phyloP scores from a whole-genome alignment of 305 asterid genomes.

The Fraxinus angustifolia region DNA sequence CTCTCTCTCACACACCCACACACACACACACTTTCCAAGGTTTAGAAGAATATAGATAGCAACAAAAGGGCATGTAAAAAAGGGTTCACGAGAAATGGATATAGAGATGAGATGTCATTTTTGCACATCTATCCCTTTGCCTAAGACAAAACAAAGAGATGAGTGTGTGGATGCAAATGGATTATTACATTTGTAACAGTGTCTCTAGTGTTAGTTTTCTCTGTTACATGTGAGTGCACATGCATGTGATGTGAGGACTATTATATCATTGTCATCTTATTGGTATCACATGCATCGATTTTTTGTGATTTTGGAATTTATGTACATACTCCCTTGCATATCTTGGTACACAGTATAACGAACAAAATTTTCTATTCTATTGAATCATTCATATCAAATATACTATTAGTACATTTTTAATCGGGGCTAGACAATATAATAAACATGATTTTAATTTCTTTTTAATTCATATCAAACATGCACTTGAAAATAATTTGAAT shows the following conservation, averaged over 20 bases:
- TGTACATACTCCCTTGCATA: not conserved
- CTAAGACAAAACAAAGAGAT: slow-evolving; percentile 13
- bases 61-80: not conserved
- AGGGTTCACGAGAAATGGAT: slow-evolving; percentile 40
- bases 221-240: slow-evolving; percentile 39
- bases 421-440: not conserved
- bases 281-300: not conserved
- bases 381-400: not conserved
- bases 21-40: not conserved
- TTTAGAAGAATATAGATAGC: not conserved
- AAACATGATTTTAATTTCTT: not conserved
- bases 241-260: slow-evolving; percentile 24
- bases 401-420: not conserved
- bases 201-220: slow-evolving; percentile 18
- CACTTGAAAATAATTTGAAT: not conserved
- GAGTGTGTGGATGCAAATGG: slow-evolving; percentile 21
- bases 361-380: not conserved
- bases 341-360: too few species aligned
- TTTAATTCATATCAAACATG: not conserved
- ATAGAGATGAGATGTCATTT: not conserved
- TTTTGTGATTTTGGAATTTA: not conserved
- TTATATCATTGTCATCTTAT: slow-evolving; percentile 31
- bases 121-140: not conserved
- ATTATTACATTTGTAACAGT: slow-evolving; percentile 1
- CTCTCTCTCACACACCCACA: too few species aligned